Percentiles rank a stretch among this genome's conserved stretches.
phyloP scores from a whole-genome alignment of 352 stramenopile genomes.

The Saprolegnia parasitica region DNA sequence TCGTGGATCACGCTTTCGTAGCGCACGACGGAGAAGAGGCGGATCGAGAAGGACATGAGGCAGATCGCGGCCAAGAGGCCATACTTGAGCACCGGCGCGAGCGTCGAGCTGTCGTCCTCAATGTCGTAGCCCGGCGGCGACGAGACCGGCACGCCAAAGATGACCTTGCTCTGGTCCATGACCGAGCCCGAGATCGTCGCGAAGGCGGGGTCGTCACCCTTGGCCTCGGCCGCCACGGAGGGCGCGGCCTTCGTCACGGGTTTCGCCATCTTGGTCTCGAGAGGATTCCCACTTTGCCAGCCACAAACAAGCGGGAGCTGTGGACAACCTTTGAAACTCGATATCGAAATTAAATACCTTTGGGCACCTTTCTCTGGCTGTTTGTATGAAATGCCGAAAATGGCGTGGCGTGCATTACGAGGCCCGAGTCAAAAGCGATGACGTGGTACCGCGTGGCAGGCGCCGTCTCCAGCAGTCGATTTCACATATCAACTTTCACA shows the following conservation, averaged over 20 bases:
- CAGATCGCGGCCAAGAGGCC: slow-evolving; percentile 90
- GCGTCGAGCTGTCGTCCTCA: slow-evolving; percentile 65
- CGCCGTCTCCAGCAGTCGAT: background rate
- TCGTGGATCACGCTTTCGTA: slow-evolving; percentile 92
- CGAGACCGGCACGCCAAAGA: slow-evolving; percentile 16
- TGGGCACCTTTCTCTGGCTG: background rate
- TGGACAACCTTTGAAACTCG: background rate
- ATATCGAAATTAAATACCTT: slow-evolving; percentile 4
- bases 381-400: background rate
- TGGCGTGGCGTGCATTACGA: background rate
- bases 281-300: background rate
- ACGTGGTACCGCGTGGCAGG: slow-evolving; percentile 8
- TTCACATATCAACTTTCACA: background rate
- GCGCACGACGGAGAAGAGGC: slow-evolving; percentile 89
- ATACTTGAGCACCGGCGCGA: slow-evolving; percentile 83
- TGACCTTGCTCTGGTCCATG: slow-evolving; percentile 3
- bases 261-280: slow-evolving; percentile 4
- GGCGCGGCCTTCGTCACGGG: background rate
- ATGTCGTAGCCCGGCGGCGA: slow-evolving; percentile 33
- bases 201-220: background rate
- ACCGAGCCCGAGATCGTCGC: slow-evolving; percentile 18
- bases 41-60: slow-evolving; percentile 90
- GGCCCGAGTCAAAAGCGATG: slow-evolving; percentile 1
- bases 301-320: slow-evolving; percentile 2
- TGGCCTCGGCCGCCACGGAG: background rate